phyloP scores from a whole-genome alignment of 495 filamentous ascomycete species.

The Aspergillus egyptiacus region DNA sequence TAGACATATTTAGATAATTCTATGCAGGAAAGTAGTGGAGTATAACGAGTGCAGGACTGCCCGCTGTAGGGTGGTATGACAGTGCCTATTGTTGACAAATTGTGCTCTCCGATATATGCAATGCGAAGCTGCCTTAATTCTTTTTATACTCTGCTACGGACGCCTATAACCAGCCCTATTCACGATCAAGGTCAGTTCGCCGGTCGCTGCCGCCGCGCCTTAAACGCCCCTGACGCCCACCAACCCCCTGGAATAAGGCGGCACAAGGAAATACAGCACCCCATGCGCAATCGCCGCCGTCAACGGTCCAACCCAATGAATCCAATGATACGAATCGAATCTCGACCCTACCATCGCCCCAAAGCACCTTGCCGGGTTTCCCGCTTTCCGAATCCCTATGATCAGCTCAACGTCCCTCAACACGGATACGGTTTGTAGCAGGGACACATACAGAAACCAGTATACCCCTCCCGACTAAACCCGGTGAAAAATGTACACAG shows the following conservation, averaged over 20 bases:
- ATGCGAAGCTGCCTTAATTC: too few species aligned
- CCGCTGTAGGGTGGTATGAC: too few species aligned
- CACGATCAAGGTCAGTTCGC: too few species aligned
- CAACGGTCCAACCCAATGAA: slow-evolving; percentile 33
- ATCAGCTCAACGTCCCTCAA: background rate
- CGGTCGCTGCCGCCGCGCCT: too few species aligned
- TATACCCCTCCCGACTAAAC: slow-evolving; percentile 38
- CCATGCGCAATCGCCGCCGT: slow-evolving; percentile 25
- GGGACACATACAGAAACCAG: slow-evolving; percentile 27
- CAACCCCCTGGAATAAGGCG: slow-evolving; percentile 23
- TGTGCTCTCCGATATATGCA: too few species aligned
- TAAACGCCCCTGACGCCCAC: too few species aligned
- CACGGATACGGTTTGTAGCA: background rate
- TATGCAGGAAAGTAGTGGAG: too few species aligned
- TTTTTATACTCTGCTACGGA: too few species aligned
- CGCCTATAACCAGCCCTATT: too few species aligned
- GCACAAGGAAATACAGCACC: slow-evolving; percentile 26
- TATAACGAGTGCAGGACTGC: too few species aligned
- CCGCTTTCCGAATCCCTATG: slow-evolving; percentile 9
- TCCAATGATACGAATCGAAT: slow-evolving; percentile 32
- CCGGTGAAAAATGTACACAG: slow-evolving; percentile 16
- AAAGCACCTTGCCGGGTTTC: slow-evolving; percentile 34
- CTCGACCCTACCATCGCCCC: slow-evolving; percentile 26
- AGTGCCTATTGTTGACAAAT: too few species aligned
- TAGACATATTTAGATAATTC: too few species aligned